These are phyloP conservation scores for Corchorus olitorius DNA, from an alignment of 345 rosid species.

Conservation along the genomic window DNA sequence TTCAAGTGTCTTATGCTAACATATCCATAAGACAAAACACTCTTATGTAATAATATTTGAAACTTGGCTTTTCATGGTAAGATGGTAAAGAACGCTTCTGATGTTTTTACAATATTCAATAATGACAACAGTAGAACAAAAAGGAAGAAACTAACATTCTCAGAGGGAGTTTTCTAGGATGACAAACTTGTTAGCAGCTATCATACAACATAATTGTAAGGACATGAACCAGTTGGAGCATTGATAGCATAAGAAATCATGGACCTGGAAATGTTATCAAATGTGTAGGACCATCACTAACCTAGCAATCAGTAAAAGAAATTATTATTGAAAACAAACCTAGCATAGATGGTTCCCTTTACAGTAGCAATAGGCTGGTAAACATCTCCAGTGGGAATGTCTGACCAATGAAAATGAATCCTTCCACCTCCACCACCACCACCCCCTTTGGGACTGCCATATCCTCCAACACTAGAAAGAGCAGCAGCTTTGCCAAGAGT, in stretches of 20 bases:
- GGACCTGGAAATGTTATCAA: slow-evolving; percentile 6
- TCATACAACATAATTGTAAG: background rate
- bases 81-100: background rate
- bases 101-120: background rate
- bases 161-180: background rate
- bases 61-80: background rate
- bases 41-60: background rate
- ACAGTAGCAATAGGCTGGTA: slow-evolving; percentile 97
- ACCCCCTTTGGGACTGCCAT: slow-evolving; percentile 73
- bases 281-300: slow-evolving; percentile 1
- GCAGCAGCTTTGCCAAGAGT: slow-evolving; percentile 60
- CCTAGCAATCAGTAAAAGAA: slow-evolving; percentile 6
- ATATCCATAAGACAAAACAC: background rate
- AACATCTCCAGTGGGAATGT: slow-evolving; percentile 95
- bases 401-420: slow-evolving; percentile 98
- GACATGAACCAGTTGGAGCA: background rate
- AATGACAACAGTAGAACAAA: background rate
- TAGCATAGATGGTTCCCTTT: slow-evolving; percentile 62
- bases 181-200: slow-evolving; percentile 6
- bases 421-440: slow-evolving; percentile 99
- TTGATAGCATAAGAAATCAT: background rate
- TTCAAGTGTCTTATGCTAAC: background rate
- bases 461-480: slow-evolving; percentile 91
- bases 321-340: slow-evolving; percentile 47
- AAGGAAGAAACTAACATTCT: slow-evolving; percentile 1